A percentile compares a stretch with the other conserved stretches of the same genome.
Conservation (phyloP, 2,329 filamentous ascomycete genomes). For the Talaromyces rugulosus region DNA sequence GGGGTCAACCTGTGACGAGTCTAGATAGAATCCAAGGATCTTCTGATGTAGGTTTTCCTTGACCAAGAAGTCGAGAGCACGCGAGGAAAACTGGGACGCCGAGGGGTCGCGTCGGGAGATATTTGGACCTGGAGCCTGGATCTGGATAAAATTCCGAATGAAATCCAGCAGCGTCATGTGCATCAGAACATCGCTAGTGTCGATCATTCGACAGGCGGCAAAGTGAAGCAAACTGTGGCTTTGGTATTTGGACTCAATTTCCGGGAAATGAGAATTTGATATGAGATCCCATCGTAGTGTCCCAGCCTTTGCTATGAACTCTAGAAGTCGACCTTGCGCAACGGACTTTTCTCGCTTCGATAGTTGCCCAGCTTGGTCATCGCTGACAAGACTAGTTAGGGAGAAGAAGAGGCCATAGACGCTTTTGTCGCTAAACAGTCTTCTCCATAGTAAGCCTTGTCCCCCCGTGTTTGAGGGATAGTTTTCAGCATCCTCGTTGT, state of each 20-base stretch:
- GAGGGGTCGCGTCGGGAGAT: slow-evolving; percentile 28
- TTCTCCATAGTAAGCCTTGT: slow-evolving; percentile 57
- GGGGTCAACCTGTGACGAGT: slow-evolving; percentile 47
- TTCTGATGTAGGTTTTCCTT: slow-evolving; percentile 47
- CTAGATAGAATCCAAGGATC: slow-evolving; percentile 49
- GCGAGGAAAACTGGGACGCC: slow-evolving; percentile 34
- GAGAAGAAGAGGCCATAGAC: slow-evolving; percentile 56
- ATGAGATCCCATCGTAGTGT: slow-evolving; percentile 53
- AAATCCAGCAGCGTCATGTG: slow-evolving; percentile 58
- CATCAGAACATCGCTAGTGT: slow-evolving; percentile 57
- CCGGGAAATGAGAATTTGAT: slow-evolving; percentile 46
- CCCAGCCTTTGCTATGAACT: slow-evolving; percentile 53
- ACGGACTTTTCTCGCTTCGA: slow-evolving; percentile 54
- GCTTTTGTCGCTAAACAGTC: slow-evolving; percentile 57
- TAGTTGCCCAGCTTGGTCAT: slow-evolving; percentile 33
- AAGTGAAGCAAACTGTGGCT: slow-evolving; percentile 51
- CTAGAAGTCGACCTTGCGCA: slow-evolving; percentile 57
- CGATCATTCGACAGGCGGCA: slow-evolving; percentile 52
- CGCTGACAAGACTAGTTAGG: slow-evolving; percentile 45
- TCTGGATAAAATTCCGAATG: slow-evolving; percentile 50
- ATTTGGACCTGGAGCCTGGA: slow-evolving; percentile 33
- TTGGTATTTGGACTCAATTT: slow-evolving; percentile 45
- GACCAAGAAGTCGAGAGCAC: slow-evolving; percentile 51
- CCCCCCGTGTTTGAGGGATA: slow-evolving; percentile 27
- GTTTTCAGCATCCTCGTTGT: slow-evolving; percentile 22